Evolutionary conservation across 2,329 filamentous ascomycete genomes (phyloP), one percentile per base, ranked within the genome.

Genomic region (Plenodomus lindquistii): DNA sequence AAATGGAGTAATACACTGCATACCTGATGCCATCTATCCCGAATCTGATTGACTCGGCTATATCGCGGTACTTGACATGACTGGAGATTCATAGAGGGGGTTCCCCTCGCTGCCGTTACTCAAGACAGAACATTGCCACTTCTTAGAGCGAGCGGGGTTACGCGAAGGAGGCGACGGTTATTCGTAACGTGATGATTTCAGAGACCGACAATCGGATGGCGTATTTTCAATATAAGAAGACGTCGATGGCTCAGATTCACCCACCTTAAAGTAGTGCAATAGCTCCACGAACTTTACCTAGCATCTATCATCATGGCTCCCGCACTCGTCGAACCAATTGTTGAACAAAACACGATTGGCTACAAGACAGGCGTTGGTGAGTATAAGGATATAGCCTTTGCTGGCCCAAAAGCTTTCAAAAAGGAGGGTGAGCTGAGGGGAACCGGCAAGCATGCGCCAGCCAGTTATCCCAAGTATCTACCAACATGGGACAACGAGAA

Each of bases 401-500:
- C 71, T 51, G 72, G 73, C 10, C 73, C 74, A 1, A 71, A 69
- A 35, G 67, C 66, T 4, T 78, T 72, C 52, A 73, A 77, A 40
- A 77, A 78, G 51, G 79, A 82, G 0, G 67, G 73, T 4, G 82
- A 85, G 55, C 56, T 81, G 31, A 74, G 82, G 41, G 82, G 82
- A 3, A 79, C 77, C 10, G 76, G 67, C 2, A 80, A 77, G 51
- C 76, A 82, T 57, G 73, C 79, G 15, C 78, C 81, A 9, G 80
- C 81, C 5, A 79, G 84, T 66, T 91, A 89, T 57, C 85, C 85
- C 3, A 78, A 90, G 64, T 92, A 92, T 67, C 80, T 91, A 8
- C 87, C 87, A 2, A 85, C 83, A 2, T 90, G 86, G 86, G 80
- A 87, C 62, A 78, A 84, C 54, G 81, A 85, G 71, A 67, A 60